Evolutionary conservation across 495 filamentous ascomycete species (phyloP), one percentile per base, ranked within the genome.

Genomic region (Talaromyces trachyspermus): DNA sequence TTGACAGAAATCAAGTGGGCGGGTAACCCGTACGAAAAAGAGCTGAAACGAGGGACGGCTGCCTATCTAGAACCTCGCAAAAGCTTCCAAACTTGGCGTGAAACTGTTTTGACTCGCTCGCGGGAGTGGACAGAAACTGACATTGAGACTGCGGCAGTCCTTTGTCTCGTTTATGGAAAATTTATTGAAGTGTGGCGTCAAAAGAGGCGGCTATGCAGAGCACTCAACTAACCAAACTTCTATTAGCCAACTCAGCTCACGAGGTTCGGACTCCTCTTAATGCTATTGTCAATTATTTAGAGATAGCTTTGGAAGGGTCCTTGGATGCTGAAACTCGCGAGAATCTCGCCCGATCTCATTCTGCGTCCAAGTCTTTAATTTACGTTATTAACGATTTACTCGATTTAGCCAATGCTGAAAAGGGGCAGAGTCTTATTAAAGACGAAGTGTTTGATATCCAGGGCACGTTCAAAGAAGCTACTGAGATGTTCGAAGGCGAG

Each of bases 361-460:
- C 89, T 9, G 91, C 91, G n/a, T 97, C 91, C 1, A 95, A 95
- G 60, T 95, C 88, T 1, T 68, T 95, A 10, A 91, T 97, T 12
- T 95, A 92, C 62, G 89, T 95, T 7, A 95, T 97, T 58, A 97
- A 97, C 54, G 90, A 97, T 59, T 74, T 97, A 1, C 75, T 97
- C 2, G 91, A 97, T 60, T 72, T 97, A 12, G 95, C 91, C 19
- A 91, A 94, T 58, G 82, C 83, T 0, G 91, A 95, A 59, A 83
- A 86, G 58, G 91, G 90, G 0, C 78, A 83, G 41, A 72, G 83
- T 4, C 65, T 95, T 5, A 78, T 90, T 60, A 89, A 88, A 55
- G 84, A 91, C 37, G 89, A 95, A 59, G 57, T 77, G 0, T 89
- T 97, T 49, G 79, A 95, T 55, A 63, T 95, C 12, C 70, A 70